Conservation (phyloP, 768 basidiomycete species). For the Kwoniella dejecticola region DNA sequence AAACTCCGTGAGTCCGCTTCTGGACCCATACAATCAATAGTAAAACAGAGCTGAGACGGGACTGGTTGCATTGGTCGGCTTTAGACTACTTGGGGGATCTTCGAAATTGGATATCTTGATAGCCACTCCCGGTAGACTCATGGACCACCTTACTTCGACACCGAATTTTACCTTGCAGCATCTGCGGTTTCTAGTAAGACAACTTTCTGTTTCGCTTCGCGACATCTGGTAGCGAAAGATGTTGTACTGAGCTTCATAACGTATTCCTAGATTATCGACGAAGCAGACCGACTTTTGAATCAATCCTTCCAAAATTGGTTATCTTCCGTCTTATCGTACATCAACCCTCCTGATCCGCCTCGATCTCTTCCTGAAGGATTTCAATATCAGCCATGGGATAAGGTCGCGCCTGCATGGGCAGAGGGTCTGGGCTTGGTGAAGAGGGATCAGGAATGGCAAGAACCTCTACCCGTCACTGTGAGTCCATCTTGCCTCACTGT, state of each 20-base stretch:
- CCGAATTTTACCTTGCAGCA: conserved; percentile 90
- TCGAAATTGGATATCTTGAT: conserved; percentile 92
- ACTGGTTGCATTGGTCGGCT: background rate
- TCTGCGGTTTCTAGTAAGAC: conserved; percentile 82
- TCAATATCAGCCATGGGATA: conserved; percentile 28
- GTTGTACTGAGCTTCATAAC: too few relatives aligned
- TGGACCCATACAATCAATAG: too few relatives aligned
- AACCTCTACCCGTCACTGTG: conserved; percentile 27
- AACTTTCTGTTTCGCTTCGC: background rate
- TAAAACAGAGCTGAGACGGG: too few relatives aligned
- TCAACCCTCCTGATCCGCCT: conserved; percentile 57
- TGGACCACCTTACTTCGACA: conserved; percentile 87
- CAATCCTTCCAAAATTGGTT: conserved; percentile 98
- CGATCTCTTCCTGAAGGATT: conserved; percentile 19
- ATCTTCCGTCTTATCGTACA: conserved; percentile 75
- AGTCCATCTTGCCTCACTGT: conserved; percentile 17
- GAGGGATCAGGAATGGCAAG: conserved; percentile 33
- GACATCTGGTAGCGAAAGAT: too few relatives aligned
- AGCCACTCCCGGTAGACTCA: conserved; percentile 91
- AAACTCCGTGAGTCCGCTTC: conserved; percentile 58
- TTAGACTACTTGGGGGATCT: conserved; percentile 76
- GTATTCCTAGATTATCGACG: conserved; percentile 80
- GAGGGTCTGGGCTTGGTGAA: conserved; percentile 38
- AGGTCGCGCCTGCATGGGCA: conserved; percentile 45
- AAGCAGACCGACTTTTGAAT: conserved; percentile 91